These are phyloP conservation scores for Pichia cabralensis DNA, from an alignment of 805 yeast species.

Conservation along the genomic window DNA sequence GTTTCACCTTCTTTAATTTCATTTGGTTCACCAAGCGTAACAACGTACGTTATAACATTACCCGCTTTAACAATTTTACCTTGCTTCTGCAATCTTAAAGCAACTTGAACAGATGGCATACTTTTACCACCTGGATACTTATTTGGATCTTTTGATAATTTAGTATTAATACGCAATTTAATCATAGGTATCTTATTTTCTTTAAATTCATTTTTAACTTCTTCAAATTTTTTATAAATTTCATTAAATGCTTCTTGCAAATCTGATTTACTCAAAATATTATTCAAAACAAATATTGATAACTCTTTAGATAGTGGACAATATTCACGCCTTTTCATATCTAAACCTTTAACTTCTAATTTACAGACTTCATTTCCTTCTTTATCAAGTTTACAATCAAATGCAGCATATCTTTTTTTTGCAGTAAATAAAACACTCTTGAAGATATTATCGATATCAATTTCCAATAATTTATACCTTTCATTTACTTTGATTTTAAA, in stretches of 20 bases:
- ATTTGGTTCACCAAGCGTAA: slow-evolving; percentile 33
- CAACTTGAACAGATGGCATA: slow-evolving; percentile 86
- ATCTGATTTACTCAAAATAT: slow-evolving; percentile 62
- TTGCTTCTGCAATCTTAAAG: slow-evolving; percentile 63
- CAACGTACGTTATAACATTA: slow-evolving; percentile 78
- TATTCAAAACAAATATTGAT: slow-evolving; percentile 63
- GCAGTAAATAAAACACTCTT: slow-evolving; percentile 76
- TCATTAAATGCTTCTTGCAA: slow-evolving; percentile 66
- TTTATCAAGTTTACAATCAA: slow-evolving; percentile 40
- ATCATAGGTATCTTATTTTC: slow-evolving; percentile 52
- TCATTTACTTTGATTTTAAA: slow-evolving; percentile 84
- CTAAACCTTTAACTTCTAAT: slow-evolving; percentile 91
- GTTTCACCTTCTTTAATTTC: slow-evolving; percentile 11
- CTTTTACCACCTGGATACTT: slow-evolving; percentile 74
- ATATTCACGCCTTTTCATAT: slow-evolving; percentile 93
- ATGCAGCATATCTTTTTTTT: slow-evolving; percentile 96
- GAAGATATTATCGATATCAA: slow-evolving; percentile 91
- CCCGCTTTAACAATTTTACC: slow-evolving; percentile 88
- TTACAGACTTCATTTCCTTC: slow-evolving; percentile 46
- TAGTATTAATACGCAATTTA: slow-evolving; percentile 74
- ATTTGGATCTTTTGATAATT: slow-evolving; percentile 78
- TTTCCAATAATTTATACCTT: slow-evolving; percentile 76
- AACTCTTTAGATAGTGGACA: slow-evolving; percentile 88
- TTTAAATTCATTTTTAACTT: slow-evolving; percentile 45
- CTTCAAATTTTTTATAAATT: slow-evolving; percentile 63